Conservation (phyloP, 1,284 basidiomycete species). For the Inonotus hispidus region DNA sequence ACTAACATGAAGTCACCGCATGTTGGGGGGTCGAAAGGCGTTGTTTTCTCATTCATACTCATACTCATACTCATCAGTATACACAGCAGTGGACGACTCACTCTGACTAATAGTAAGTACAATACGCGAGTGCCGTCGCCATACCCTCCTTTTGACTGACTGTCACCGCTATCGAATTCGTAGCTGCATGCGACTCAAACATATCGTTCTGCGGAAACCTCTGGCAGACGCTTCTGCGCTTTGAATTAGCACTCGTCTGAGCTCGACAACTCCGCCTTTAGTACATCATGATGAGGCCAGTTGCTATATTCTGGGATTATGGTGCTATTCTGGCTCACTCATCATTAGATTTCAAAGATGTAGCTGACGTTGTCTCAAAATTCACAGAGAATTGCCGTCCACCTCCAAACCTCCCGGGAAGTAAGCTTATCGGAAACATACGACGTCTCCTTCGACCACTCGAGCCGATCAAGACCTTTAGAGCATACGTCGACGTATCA, state of each 20-base stretch:
- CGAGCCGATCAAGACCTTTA: constrained; percentile 19
- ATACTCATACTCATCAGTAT: too few species aligned
- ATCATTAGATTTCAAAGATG: neutral
- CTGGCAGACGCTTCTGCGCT: neutral
- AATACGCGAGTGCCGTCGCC: too few species aligned
- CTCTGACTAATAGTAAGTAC: too few species aligned
- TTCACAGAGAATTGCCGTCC: constrained; percentile 50
- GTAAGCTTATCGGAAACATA: constrained; percentile 31
- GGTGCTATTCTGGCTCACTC: constrained; percentile 31
- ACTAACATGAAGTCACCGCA: too few species aligned
- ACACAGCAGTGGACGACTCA: too few species aligned
- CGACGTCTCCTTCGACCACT: constrained; percentile 14
- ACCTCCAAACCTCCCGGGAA: constrained; percentile 40
- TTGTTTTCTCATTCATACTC: too few species aligned
- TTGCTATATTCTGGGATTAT: constrained; percentile 54
- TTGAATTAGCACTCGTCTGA: too few species aligned
- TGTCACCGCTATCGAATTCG: neutral
- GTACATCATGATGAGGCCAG: neutral
- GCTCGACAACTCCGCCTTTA: too few species aligned
- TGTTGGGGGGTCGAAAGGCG: too few species aligned
- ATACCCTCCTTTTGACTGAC: too few species aligned
- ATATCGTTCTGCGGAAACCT: neutral
- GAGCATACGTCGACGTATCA: constrained; percentile 26
- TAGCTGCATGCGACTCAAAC: neutral
- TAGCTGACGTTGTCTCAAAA: neutral